Percentiles rank a stretch among this genome's conserved stretches.
phyloP scores from a whole-genome alignment of 1,284 basidiomycete genomes.

The Cryptococcus neoformans region DNA sequence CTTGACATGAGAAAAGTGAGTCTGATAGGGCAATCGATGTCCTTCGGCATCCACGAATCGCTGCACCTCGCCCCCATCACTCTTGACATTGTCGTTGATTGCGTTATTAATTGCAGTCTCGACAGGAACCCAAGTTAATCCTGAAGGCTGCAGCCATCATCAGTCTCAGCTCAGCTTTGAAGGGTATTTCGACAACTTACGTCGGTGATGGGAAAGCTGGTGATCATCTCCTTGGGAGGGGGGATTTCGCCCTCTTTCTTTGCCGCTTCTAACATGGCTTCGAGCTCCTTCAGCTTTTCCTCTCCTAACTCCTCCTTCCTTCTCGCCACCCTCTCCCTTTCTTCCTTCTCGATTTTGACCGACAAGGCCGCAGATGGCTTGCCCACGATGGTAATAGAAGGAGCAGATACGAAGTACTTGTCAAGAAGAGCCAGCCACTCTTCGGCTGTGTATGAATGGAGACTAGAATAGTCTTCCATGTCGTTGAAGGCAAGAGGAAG shows the following conservation, averaged over 20 bases:
- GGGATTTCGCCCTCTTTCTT: constrained; percentile 81
- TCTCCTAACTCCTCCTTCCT: constrained; percentile 73
- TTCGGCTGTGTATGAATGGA: constrained; percentile 68
- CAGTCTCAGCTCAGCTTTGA: background rate
- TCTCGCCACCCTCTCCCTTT: constrained; percentile 69
- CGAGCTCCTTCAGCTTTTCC: constrained; percentile 72
- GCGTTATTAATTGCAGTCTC: constrained; percentile 56
- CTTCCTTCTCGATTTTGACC: constrained; percentile 74
- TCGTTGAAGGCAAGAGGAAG: constrained; percentile 73
- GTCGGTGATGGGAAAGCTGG: constrained; percentile 79
- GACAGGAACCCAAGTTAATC: constrained; percentile 93
- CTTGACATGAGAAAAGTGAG: constrained; percentile 86
- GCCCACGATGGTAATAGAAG: constrained; percentile 72
- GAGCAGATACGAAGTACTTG: constrained; percentile 74
- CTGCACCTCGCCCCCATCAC: constrained; percentile 52
- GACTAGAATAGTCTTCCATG: constrained; percentile 64
- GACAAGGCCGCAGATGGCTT: constrained; percentile 86
- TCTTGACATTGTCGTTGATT: constrained; percentile 15
- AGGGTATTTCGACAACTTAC: constrained; percentile 38
- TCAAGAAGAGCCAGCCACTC: constrained; percentile 80
- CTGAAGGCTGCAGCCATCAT: constrained; percentile 55
- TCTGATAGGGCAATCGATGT: constrained; percentile 72
- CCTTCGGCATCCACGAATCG: constrained; percentile 71
- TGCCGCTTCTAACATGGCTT: constrained; percentile 69
- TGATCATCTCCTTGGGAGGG: constrained; percentile 77